Evolutionary conservation across 176 grass and related monocot genomes (phyloP).

Genomic region (bread wheat (Triticum aestivum)): DNA sequence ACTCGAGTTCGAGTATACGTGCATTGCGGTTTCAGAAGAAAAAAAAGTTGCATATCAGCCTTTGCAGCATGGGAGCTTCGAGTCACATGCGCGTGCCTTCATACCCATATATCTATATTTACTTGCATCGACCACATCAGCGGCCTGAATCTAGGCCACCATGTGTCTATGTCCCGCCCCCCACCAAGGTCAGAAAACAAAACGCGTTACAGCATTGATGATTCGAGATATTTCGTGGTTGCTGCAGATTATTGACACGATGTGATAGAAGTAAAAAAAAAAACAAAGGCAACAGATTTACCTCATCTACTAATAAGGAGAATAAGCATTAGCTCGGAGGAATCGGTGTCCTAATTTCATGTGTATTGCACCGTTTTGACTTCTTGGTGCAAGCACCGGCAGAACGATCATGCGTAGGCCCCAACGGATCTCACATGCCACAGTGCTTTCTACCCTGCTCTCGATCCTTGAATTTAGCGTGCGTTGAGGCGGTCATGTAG

Average conservation of each 20-base stretch:
- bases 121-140: neutral
- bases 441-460: neutral
- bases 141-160: neutral
- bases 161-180: neutral
- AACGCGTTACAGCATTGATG: neutral
- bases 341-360: no score
- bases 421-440: neutral
- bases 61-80: neutral
- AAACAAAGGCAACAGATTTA: no score
- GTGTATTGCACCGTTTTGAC: slow-evolving; percentile 34
- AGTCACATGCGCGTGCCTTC: neutral
- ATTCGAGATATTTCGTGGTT: neutral
- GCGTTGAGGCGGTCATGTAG: neutral
- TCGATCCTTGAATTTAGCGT: slow-evolving; percentile 3
- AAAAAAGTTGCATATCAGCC: neutral
- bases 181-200: neutral
- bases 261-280: no score
- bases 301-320: no score
- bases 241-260: neutral
- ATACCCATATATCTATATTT: neutral
- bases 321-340: no score
- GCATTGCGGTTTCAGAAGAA: no score
- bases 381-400: slow-evolving; percentile 1
- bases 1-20: no score
- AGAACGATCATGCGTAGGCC: neutral